Evolutionary conservation across 495 filamentous ascomycete genomes (phyloP).

Genomic region (Haplographium delicatum): DNA sequence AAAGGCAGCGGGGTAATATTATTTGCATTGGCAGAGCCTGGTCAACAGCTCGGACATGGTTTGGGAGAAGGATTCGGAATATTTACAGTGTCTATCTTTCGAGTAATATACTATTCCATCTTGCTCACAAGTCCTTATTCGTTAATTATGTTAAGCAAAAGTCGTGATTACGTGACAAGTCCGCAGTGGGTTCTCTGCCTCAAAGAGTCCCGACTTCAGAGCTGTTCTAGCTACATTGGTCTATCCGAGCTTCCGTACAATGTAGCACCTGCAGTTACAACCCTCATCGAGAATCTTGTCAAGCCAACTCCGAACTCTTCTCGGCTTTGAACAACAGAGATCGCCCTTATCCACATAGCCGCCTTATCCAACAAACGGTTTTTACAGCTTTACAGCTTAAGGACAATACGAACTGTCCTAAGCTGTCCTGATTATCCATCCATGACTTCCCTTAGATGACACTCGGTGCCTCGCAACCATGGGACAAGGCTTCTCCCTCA

Average conservation of each 20-base stretch:
- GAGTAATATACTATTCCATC: too few species aligned
- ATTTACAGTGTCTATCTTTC: too few species aligned
- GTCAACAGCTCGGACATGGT: too few species aligned
- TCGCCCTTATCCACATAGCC: neutral
- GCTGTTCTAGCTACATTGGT: neutral
- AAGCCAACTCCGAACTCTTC: too few species aligned
- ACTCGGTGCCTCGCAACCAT: constrained; percentile 43
- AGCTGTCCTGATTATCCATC: constrained; percentile 5
- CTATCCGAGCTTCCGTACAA: neutral
- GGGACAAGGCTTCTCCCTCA: constrained; percentile 95
- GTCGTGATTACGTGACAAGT: neutral
- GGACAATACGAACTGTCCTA: constrained; percentile 17
- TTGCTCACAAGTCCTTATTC: too few species aligned
- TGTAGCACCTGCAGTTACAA: neutral
- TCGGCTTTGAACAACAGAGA: neutral
- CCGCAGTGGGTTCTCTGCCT: neutral
- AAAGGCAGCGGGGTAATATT: too few species aligned
- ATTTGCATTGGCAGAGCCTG: too few species aligned
- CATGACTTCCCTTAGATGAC: constrained; percentile 24
- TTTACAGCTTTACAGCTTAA: constrained; percentile 11
- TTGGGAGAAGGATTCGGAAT: too few species aligned
- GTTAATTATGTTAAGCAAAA: too few species aligned
- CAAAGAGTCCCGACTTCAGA: neutral
- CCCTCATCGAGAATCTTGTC: neutral
- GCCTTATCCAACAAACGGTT: neutral